phyloP scores from a whole-genome alignment of 2,329 filamentous ascomycete genomes.

The Fusarium chlamydosporum region DNA sequence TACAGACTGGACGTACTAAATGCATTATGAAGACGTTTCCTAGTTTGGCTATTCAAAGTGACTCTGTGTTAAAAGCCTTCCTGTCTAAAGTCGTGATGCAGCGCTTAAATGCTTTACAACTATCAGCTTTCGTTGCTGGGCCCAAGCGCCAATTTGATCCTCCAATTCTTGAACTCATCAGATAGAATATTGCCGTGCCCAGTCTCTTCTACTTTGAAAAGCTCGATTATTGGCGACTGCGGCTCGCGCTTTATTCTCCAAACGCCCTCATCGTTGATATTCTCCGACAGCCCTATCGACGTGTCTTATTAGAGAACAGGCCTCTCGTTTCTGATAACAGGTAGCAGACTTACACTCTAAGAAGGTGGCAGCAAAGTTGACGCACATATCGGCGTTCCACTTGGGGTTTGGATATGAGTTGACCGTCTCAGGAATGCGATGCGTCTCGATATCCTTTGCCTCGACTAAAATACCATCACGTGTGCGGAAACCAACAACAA shows the following conservation, averaged over 20 bases:
- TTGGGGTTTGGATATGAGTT: slow-evolving; percentile 73
- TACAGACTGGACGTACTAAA: slow-evolving; percentile 26
- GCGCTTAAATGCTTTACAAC: neutral
- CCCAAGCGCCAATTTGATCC: slow-evolving; percentile 66
- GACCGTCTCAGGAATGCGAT: slow-evolving; percentile 81
- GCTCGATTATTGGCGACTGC: slow-evolving; percentile 75
- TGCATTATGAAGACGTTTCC: neutral
- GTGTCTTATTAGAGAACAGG: slow-evolving; percentile 16
- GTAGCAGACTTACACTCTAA: slow-evolving; percentile 74
- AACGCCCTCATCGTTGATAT: slow-evolving; percentile 78
- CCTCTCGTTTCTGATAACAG: neutral
- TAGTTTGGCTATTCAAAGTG: neutral
- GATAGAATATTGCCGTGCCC: slow-evolving; percentile 84
- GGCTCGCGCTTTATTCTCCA: slow-evolving; percentile 82
- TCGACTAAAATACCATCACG: slow-evolving; percentile 77
- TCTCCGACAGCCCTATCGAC: slow-evolving; percentile 71
- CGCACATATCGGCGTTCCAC: slow-evolving; percentile 95
- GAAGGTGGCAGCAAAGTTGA: slow-evolving; percentile 87
- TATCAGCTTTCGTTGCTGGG: slow-evolving; percentile 42
- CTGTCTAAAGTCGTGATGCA: neutral
- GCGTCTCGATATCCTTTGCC: slow-evolving; percentile 84
- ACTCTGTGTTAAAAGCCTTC: neutral
- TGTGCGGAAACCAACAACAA: slow-evolving; percentile 90
- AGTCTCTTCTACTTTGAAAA: slow-evolving; percentile 77
- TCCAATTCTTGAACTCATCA: slow-evolving; percentile 82